phyloP scores from a whole-genome alignment of 106 monocot genomes.

The Vanilla planifolia region DNA sequence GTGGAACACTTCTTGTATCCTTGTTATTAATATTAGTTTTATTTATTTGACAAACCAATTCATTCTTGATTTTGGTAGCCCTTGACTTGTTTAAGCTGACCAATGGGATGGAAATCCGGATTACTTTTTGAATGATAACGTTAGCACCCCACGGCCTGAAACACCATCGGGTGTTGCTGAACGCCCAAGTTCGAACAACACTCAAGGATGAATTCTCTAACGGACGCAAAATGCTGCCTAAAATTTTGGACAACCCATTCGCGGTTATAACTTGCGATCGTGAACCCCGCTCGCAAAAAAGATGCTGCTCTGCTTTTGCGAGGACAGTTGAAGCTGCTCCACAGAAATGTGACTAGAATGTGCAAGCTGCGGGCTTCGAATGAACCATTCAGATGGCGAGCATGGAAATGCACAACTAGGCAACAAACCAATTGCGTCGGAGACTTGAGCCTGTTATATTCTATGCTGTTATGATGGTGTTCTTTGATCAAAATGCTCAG shows the following conservation, averaged over 20 bases:
- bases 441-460: no score
- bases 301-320: no score
- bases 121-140: constrained; percentile 24
- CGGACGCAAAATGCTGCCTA: neutral
- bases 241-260: constrained; percentile 1
- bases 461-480: no score
- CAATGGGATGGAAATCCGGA: constrained; percentile 48
- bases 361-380: no score
- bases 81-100: constrained; percentile 38
- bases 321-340: no score
- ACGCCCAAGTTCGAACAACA: constrained; percentile 2
- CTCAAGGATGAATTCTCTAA: neutral
- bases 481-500: no score
- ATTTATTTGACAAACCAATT: neutral
- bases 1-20: constrained; percentile 63
- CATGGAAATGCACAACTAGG: no score
- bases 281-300: no score
- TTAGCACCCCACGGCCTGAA: constrained; percentile 30
- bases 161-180: constrained; percentile 16
- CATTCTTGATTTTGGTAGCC: neutral
- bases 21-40: constrained; percentile 5
- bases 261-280: no score
- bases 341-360: no score
- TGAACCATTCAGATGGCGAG: no score
- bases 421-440: no score